These are phyloP conservation scores for Cladosporium sp. DNA, from an alignment of 2,329 filamentous ascomycete genomes.

Conservation along the genomic window DNA sequence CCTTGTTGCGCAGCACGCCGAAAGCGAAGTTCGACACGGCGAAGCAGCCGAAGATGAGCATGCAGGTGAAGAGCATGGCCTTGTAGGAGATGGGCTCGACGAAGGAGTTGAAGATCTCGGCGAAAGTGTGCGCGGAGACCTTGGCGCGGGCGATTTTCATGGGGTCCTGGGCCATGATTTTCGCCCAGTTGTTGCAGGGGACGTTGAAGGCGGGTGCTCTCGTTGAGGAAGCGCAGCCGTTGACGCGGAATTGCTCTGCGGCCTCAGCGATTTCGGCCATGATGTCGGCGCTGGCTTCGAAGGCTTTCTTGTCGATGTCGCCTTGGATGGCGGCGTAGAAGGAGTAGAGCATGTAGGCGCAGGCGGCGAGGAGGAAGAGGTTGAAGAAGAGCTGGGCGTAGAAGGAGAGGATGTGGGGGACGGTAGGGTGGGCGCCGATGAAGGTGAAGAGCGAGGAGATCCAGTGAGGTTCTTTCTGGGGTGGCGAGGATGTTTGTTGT, in stretches of 20 bases:
- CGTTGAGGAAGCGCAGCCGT: constrained; percentile 65
- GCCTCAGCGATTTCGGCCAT: constrained; percentile 72
- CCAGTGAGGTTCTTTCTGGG: constrained; percentile 23
- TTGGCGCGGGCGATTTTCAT: constrained; percentile 72
- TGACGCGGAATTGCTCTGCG: constrained; percentile 67
- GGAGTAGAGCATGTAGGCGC: constrained; percentile 64
- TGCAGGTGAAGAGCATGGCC: constrained; percentile 56
- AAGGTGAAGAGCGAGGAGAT: constrained; percentile 53
- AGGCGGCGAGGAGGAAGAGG: constrained; percentile 53
- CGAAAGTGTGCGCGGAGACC: constrained; percentile 81
- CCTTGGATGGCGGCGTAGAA: constrained; percentile 66
- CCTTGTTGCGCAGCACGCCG: constrained; percentile 48
- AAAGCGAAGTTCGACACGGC: constrained; percentile 59
- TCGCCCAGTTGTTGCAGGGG: constrained; percentile 75
- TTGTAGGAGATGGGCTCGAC: constrained; percentile 88
- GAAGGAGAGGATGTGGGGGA: constrained; percentile 62
- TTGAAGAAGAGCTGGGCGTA: constrained; percentile 67
- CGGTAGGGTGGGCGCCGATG: constrained; percentile 60
- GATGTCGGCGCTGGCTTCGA: constrained; percentile 61
- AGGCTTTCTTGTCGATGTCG: constrained; percentile 70
- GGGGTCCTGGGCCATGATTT: constrained; percentile 83
- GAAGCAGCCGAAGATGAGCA: constrained; percentile 49
- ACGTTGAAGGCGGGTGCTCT: constrained; percentile 68
- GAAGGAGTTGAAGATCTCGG: constrained; percentile 90
- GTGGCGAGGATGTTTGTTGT: not conserved